These are phyloP conservation scores for Pinus albicaulis DNA, from an alignment of 75 land plant species.

Conservation along the genomic window DNA sequence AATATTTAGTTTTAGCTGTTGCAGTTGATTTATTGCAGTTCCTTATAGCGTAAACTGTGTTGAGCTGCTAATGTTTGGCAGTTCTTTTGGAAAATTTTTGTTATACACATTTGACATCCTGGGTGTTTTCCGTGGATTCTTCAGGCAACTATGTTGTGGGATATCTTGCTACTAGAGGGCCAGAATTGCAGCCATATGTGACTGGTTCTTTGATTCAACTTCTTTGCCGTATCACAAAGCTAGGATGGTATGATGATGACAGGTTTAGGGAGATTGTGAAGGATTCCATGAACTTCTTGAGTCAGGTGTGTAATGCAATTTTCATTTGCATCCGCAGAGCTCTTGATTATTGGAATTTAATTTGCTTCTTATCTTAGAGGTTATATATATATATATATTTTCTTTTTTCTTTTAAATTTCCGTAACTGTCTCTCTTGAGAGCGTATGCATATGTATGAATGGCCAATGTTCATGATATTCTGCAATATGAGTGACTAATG, in stretches of 20 bases:
- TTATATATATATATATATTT: neutral
- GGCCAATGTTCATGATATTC: too few species aligned
- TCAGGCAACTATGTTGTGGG: conserved; percentile 76
- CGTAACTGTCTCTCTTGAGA: neutral
- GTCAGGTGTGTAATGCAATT: conserved; percentile 44
- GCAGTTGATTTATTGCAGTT: neutral
- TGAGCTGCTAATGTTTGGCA: neutral
- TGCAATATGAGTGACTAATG: too few species aligned
- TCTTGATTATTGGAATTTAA: neutral
- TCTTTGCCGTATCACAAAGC: conserved; percentile 83
- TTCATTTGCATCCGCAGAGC: neutral
- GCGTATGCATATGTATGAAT: too few species aligned
- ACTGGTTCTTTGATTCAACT: conserved; percentile 80
- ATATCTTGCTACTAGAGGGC: conserved; percentile 84
- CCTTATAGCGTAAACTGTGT: neutral
- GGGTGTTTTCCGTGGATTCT: conserved; percentile 15
- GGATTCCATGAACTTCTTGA: conserved; percentile 73
- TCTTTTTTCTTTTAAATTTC: too few species aligned
- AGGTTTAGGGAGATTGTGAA: conserved; percentile 78
- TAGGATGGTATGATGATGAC: conserved; percentile 97
- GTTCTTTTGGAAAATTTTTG: neutral
- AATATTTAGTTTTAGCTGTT: neutral
- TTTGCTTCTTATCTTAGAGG: neutral
- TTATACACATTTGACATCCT: neutral
- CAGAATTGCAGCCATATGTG: conserved; percentile 81